Percentiles rank a stretch among this genome's conserved stretches.
Evolutionary conservation across 2,329 filamentous ascomycete genomes (phyloP).

Genomic region (Penicillium vulpinum): DNA sequence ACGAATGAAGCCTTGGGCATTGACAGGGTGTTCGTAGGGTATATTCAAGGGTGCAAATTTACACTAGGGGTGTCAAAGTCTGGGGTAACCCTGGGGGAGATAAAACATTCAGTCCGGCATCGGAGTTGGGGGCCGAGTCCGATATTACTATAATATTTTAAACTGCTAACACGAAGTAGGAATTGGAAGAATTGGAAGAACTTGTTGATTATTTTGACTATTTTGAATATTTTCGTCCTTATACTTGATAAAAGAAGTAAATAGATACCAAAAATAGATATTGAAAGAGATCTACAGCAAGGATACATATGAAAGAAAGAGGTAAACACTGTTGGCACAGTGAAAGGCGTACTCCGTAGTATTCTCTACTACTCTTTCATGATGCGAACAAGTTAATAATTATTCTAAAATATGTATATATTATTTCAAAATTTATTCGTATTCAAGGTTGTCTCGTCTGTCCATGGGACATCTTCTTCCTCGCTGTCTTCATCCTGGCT

Average conservation of each 20-base stretch:
- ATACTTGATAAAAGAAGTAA: no score
- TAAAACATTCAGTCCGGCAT: background rate
- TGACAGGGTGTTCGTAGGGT: background rate
- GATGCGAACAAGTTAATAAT: background rate
- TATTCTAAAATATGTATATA: background rate
- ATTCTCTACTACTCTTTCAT: background rate
- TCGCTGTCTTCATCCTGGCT: slow-evolving; percentile 47
- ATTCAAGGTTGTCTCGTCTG: slow-evolving; percentile 16
- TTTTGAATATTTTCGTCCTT: no score
- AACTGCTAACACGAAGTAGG: background rate
- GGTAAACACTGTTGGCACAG: no score
- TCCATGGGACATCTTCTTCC: slow-evolving; percentile 31
- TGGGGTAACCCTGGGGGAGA: background rate
- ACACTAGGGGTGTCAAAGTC: background rate
- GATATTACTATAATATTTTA: background rate
- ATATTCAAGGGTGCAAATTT: background rate
- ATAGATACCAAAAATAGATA: background rate
- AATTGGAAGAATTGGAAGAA: background rate
- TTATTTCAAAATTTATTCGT: background rate
- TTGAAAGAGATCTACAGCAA: background rate
- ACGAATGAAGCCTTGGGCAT: background rate
- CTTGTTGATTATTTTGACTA: no score
- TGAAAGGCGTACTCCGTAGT: no score
- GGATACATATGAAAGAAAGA: background rate
- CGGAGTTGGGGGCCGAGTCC: background rate